These are phyloP conservation scores for Zymoseptoria tritici DNA, from an alignment of 2,329 filamentous ascomycete genomes.

Conservation along the genomic window DNA sequence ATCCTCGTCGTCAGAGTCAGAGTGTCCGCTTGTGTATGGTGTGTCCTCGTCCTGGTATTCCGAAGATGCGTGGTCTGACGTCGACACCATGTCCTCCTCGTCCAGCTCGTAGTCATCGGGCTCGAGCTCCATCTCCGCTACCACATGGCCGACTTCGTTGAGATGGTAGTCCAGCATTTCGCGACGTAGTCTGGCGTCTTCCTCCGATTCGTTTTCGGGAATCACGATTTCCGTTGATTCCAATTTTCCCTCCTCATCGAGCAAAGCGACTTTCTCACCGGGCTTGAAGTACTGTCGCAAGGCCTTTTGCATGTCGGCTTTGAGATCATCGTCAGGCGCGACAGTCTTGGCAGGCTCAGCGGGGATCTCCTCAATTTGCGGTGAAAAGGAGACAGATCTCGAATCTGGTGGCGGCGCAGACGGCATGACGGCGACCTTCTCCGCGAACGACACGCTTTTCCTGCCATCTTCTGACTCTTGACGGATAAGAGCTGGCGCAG, in stretches of 20 bases:
- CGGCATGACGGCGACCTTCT: conserved; percentile 30
- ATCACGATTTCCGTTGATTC: conserved; percentile 46
- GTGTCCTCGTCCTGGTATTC: conserved; percentile 34
- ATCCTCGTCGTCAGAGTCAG: conserved; percentile 60
- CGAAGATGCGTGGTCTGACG: conserved; percentile 21
- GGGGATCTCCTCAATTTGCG: conserved; percentile 28
- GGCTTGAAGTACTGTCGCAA: conserved; percentile 27
- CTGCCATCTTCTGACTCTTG: conserved; percentile 27
- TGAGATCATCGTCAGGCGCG: not conserved
- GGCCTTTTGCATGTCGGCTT: conserved; percentile 20
- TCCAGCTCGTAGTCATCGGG: conserved; percentile 44
- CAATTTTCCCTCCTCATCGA: conserved; percentile 37
- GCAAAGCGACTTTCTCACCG: conserved; percentile 36
- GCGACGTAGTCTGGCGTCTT: conserved; percentile 71
- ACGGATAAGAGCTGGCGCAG: conserved; percentile 31
- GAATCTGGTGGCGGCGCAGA: conserved; percentile 28
- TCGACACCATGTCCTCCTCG: conserved; percentile 34
- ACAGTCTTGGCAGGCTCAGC: conserved; percentile 2
- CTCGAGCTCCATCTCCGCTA: conserved; percentile 81
- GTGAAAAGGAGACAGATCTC: conserved; percentile 28
- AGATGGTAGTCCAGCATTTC: conserved; percentile 89
- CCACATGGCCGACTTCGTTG: conserved; percentile 81
- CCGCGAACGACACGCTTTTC: conserved; percentile 29
- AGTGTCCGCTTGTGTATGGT: conserved; percentile 39
- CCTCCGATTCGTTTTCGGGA: conserved; percentile 66